phyloP scores from a whole-genome alignment of 2,329 filamentous ascomycete species.

The Claviceps paspali region DNA sequence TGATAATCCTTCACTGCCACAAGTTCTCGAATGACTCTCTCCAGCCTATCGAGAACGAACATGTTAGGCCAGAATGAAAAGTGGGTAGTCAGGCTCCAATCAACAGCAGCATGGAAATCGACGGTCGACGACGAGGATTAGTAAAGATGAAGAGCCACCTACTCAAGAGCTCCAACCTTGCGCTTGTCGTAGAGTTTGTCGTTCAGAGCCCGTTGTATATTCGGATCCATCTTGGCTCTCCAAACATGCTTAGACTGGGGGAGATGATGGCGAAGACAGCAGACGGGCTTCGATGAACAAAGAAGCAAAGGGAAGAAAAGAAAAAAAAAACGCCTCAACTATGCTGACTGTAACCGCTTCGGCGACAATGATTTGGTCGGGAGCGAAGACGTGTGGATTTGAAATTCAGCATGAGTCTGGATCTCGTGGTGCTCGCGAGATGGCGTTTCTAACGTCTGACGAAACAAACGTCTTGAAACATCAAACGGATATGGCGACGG shows the following conservation, averaged over 20 bases:
- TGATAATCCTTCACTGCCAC: conserved; percentile 62
- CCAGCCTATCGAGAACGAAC: conserved; percentile 45
- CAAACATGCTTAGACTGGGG: conserved; percentile 1
- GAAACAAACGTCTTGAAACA: background rate
- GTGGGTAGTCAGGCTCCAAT: background rate
- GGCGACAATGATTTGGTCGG: background rate
- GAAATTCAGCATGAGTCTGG: background rate
- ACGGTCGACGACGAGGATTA: conserved; percentile 1
- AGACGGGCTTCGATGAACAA: background rate
- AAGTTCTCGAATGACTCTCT: conserved; percentile 77
- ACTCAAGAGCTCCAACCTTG: conserved; percentile 94
- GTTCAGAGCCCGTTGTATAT: conserved; percentile 79
- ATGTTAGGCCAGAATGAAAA: conserved; percentile 6
- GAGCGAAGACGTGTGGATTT: background rate
- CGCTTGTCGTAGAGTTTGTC: conserved; percentile 99
- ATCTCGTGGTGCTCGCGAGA: background rate
- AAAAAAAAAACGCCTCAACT: background rate
- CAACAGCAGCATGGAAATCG: background rate
- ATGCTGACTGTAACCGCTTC: background rate
- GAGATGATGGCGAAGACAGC: background rate
- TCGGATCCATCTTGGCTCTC: conserved; percentile 58
- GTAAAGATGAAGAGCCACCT: conserved; percentile 22
- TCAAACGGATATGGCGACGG: background rate
- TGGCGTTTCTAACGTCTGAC: background rate
- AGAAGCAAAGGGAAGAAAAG: no score